Percentiles rank a stretch among this genome's conserved stretches.
Conservation (phyloP, 148 eudicot species). For the Salicornia ramosissima region DNA sequence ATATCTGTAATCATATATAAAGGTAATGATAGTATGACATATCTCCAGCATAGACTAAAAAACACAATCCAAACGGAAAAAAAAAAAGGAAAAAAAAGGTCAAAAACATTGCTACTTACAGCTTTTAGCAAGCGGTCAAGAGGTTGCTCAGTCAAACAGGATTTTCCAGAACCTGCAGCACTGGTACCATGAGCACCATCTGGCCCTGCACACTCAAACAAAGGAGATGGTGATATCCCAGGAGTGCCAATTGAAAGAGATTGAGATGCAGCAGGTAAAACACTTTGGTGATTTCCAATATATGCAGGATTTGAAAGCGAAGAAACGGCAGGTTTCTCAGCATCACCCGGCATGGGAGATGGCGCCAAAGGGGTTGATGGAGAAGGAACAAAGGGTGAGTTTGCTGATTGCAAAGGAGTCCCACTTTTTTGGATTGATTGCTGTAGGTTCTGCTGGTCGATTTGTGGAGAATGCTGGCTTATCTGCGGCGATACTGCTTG, state of each 20-base stretch:
- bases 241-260: constrained; percentile 98
- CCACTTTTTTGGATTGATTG: constrained; percentile 51
- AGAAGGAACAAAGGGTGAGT: constrained; percentile 76
- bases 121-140: constrained; percentile 77
- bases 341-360: constrained; percentile 79
- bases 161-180: constrained; percentile 58
- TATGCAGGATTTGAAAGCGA: constrained; percentile 58
- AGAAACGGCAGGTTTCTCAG: constrained; percentile 69
- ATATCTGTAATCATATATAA: constrained; percentile 3
- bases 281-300: constrained; percentile 52
- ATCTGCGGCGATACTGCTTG: constrained; percentile 73
- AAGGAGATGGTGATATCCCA: constrained; percentile 94
- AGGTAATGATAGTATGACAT: not conserved
- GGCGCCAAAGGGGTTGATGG: constrained; percentile 78
- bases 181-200: constrained; percentile 60
- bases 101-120: constrained; percentile 39
- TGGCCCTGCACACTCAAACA: constrained; percentile 67
- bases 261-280: constrained; percentile 45
- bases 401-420: constrained; percentile 80
- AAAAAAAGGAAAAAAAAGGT: no score
- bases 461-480: constrained; percentile 79
- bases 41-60: not conserved
- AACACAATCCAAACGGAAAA: not conserved
- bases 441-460: constrained; percentile 67
- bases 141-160: constrained; percentile 72